phyloP scores from a whole-genome alignment of 768 basidiomycete genomes.

The Auricularia sp. region DNA sequence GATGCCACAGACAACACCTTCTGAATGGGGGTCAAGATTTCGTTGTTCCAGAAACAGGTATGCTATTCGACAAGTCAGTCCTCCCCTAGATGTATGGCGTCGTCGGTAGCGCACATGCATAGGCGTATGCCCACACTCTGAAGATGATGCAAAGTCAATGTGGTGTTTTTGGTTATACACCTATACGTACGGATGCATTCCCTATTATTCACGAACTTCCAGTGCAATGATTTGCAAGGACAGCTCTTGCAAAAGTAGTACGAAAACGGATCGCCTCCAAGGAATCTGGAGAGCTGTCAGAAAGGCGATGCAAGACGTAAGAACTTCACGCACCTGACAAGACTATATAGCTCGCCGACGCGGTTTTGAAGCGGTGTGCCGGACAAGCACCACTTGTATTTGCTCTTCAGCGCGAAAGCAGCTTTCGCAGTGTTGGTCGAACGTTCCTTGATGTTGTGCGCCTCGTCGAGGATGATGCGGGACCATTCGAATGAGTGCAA shows the following conservation, averaged over 20 bases:
- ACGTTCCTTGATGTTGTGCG: constrained; percentile 96
- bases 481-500: constrained; percentile 82
- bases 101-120: constrained; percentile 30
- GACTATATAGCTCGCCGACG: constrained; percentile 96
- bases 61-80: constrained; percentile 32
- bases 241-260: constrained; percentile 92
- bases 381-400: constrained; percentile 89
- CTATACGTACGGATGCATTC: constrained; percentile 13
- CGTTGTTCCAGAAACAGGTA: constrained; percentile 94
- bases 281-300: background rate
- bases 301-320: constrained; percentile 8
- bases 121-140: constrained; percentile 76
- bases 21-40: constrained; percentile 94
- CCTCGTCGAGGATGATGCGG: constrained; percentile 80
- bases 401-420: constrained; percentile 77
- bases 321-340: constrained; percentile 39
- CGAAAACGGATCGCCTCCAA: constrained; percentile 82
- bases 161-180: background rate
- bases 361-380: constrained; percentile 96
- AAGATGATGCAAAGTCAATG: background rate
- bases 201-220: constrained; percentile 78
- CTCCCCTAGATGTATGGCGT: too few relatives aligned
- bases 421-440: constrained; percentile 93
- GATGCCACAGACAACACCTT: constrained; percentile 25
- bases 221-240: constrained; percentile 90